Evolutionary conservation across 768 basidiomycete species (phyloP).

Genomic region (Gelatoporia subvermispora): DNA sequence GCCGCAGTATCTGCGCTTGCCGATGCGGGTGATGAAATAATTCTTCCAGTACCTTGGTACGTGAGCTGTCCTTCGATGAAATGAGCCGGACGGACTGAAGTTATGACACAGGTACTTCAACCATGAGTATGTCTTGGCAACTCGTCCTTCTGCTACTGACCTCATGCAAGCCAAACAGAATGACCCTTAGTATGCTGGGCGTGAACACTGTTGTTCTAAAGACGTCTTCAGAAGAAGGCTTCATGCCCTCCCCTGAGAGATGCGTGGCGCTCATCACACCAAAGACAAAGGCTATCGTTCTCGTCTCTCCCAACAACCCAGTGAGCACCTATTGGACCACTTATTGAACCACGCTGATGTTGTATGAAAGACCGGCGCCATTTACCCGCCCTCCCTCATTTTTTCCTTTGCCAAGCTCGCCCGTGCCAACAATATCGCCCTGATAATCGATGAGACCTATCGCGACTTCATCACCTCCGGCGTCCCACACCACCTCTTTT

Average conservation of each 20-base stretch:
- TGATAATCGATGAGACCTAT: slow-evolving; percentile 88
- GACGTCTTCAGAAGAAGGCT: slow-evolving; percentile 46
- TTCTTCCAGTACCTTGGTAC: slow-evolving; percentile 70
- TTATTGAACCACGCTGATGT: too few species aligned
- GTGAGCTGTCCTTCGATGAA: not conserved
- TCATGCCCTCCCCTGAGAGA: slow-evolving; percentile 51
- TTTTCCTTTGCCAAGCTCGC: slow-evolving; percentile 59
- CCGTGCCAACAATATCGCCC: slow-evolving; percentile 44
- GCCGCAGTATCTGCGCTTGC: slow-evolving; percentile 58
- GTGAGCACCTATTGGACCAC: slow-evolving; percentile 24
- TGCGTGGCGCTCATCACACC: slow-evolving; percentile 50
- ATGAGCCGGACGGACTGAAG: not conserved
- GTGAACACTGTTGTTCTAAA: slow-evolving; percentile 53
- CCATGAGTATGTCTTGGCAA: slow-evolving; percentile 46
- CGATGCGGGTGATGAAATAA: slow-evolving; percentile 65
- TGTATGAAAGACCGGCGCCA: slow-evolving; percentile 55
- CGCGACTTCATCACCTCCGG: slow-evolving; percentile 59
- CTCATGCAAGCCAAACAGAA: slow-evolving; percentile 41
- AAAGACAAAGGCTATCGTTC: slow-evolving; percentile 62
- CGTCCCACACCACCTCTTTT: slow-evolving; percentile 57
- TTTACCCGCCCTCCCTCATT: slow-evolving; percentile 55
- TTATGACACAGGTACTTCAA: slow-evolving; percentile 56
- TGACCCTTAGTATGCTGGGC: slow-evolving; percentile 62
- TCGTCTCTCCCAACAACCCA: slow-evolving; percentile 78
- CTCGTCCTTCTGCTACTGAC: not conserved